Conservation (phyloP, 345 rosid genomes). For the Clarkia xantiana region DNA sequence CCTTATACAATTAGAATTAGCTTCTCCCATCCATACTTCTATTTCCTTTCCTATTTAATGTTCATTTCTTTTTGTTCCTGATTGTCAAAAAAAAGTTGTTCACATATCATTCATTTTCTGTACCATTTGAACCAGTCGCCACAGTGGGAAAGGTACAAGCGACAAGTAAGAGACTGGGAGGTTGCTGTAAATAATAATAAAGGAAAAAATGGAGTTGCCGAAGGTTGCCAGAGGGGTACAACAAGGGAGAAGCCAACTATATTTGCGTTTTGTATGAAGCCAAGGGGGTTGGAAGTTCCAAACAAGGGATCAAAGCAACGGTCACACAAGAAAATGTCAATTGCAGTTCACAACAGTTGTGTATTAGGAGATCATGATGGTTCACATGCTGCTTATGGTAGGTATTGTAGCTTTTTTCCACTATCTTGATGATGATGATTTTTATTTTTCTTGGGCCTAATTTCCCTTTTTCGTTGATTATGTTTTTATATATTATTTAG, state of each 20-base stretch:
- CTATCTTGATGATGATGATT: constrained; percentile 21
- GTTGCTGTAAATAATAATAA: constrained; percentile 26
- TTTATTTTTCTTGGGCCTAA: background rate
- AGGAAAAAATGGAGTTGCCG: constrained; percentile 18
- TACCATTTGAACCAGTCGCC: constrained; percentile 49
- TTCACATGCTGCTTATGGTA: constrained; percentile 26
- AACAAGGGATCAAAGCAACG: constrained; percentile 83
- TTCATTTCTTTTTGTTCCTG: no score
- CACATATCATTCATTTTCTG: constrained; percentile 1
- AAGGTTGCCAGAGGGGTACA: constrained; percentile 39
- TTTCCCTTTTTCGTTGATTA: constrained; percentile 3
- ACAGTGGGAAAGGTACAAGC: constrained; percentile 80
- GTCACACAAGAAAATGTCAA: constrained; percentile 58
- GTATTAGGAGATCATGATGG: no score
- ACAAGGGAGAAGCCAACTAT: constrained; percentile 60
- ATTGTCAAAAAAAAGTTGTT: no score
- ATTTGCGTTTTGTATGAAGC: constrained; percentile 97
- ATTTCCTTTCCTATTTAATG: no score
- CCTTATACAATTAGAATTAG: no score
- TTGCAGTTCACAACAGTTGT: constrained; percentile 30
- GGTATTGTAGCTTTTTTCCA: constrained; percentile 46
- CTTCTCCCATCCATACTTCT: no score
- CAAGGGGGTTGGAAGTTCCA: constrained; percentile 85
- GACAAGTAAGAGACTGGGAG: constrained; percentile 74
- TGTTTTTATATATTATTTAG: constrained; percentile 20